Evolutionary conservation across 2,329 filamentous ascomycete species (phyloP).

Genomic region (Beauveria sp.): DNA sequence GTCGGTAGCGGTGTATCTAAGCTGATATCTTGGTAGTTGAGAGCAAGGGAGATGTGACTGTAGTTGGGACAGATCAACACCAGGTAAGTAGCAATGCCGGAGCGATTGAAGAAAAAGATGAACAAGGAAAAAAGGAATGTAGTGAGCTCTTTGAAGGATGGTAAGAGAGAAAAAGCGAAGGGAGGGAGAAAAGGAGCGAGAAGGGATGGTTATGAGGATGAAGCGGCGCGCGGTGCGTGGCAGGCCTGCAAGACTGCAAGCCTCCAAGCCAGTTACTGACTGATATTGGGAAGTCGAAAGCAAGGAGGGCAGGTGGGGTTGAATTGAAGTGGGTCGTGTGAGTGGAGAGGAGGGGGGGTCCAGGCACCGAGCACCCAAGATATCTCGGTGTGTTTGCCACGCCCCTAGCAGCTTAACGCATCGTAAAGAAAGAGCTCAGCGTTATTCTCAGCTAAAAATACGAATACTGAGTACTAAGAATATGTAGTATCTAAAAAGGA

Average conservation of each 20-base stretch:
- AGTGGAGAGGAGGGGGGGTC: background rate
- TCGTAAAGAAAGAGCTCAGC: too few relatives aligned
- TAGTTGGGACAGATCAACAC: conserved; percentile 12
- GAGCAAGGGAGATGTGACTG: conserved; percentile 6
- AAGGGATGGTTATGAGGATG: background rate
- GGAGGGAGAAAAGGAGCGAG: conserved; percentile 6
- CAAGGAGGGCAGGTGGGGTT: background rate
- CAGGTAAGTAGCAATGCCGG: background rate
- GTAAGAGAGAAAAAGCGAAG: conserved; percentile 9
- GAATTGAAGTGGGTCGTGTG: background rate
- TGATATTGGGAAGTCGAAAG: background rate
- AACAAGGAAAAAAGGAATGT: conserved; percentile 12
- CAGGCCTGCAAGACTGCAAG: background rate
- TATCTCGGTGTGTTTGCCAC: background rate
- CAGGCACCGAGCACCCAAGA: background rate
- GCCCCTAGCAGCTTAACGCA: background rate
- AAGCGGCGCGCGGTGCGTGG: background rate
- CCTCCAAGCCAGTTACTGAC: background rate
- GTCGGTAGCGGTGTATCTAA: background rate
- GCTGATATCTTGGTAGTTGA: conserved; percentile 3
- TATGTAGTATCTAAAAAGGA: too few relatives aligned
- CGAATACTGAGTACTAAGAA: too few relatives aligned
- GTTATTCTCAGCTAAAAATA: too few relatives aligned
- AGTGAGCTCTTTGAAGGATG: conserved; percentile 9
- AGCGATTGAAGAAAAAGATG: background rate